Evolutionary conservation across 2,329 filamentous ascomycete species (phyloP).

Genomic region (Cercospora nicotianae): DNA sequence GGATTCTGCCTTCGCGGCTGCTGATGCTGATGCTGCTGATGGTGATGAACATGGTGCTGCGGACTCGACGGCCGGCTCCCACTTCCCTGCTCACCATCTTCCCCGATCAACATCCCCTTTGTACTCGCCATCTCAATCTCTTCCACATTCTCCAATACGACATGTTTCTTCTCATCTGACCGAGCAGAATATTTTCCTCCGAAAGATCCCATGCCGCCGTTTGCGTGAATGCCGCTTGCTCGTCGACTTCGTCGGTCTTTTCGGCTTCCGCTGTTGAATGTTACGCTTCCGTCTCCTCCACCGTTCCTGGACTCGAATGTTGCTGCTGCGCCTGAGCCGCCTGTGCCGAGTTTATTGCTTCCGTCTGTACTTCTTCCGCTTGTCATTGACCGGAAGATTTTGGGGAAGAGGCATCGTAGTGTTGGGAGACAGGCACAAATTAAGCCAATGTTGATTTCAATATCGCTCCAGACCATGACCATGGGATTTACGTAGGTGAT

Average conservation of each 20-base stretch:
- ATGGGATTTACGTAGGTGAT: slow-evolving; percentile 35
- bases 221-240: neutral
- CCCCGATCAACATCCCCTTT: neutral
- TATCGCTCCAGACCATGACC: slow-evolving; percentile 36
- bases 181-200: neutral
- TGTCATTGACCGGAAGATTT: neutral
- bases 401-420: slow-evolving; percentile 39
- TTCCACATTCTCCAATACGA: slow-evolving; percentile 10
- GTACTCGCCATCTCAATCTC: slow-evolving; percentile 15
- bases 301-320: neutral
- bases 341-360: neutral
- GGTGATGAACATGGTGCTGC: neutral
- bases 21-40: neutral
- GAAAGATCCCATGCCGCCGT: neutral
- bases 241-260: neutral
- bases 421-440: slow-evolving; percentile 42
- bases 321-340: neutral
- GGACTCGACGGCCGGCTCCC: neutral
- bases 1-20: neutral
- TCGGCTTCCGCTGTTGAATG: neutral
- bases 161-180: slow-evolving; percentile 1
- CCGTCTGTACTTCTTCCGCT: neutral
- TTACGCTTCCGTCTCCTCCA: neutral
- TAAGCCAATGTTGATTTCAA: slow-evolving; percentile 41
- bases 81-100: neutral